Conservation (phyloP, 345 rosid species). For the Gynandropsis gynandra region DNA sequence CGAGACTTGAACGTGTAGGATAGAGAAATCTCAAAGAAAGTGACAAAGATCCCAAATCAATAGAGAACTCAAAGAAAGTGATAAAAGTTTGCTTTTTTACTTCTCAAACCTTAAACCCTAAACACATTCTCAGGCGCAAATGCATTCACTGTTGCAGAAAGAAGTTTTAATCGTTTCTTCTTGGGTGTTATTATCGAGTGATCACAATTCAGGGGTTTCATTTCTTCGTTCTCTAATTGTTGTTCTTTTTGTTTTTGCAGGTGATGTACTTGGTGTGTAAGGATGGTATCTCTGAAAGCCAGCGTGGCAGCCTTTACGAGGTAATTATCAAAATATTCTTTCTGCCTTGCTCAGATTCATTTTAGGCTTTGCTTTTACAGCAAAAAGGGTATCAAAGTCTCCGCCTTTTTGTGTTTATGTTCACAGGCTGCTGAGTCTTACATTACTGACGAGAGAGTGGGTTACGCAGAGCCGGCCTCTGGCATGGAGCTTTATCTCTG, state of each 20-base stretch:
- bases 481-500: constrained; percentile 86
- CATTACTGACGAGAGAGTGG: constrained; percentile 68
- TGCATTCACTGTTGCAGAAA: too few relatives aligned
- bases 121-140: too few relatives aligned
- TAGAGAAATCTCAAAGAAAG: too few relatives aligned
- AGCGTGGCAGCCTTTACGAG: constrained; percentile 53
- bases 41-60: too few relatives aligned
- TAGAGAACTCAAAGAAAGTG: too few relatives aligned
- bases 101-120: too few relatives aligned
- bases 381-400: constrained; percentile 1
- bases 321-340: constrained; percentile 26
- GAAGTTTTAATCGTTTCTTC: neutral
- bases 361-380: constrained; percentile 7
- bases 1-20: too few relatives aligned
- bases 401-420: constrained; percentile 4
- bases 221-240: neutral
- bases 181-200: neutral
- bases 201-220: neutral
- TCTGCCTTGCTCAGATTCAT: neutral
- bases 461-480: constrained; percentile 72
- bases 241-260: constrained; percentile 35
- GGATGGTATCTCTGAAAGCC: constrained; percentile 50
- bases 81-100: too few relatives aligned
- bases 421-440: constrained; percentile 72
- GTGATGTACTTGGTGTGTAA: constrained; percentile 60